phyloP scores from a whole-genome alignment of 2,329 filamentous ascomycete species.

The Pseudogymnoascus sp. region DNA sequence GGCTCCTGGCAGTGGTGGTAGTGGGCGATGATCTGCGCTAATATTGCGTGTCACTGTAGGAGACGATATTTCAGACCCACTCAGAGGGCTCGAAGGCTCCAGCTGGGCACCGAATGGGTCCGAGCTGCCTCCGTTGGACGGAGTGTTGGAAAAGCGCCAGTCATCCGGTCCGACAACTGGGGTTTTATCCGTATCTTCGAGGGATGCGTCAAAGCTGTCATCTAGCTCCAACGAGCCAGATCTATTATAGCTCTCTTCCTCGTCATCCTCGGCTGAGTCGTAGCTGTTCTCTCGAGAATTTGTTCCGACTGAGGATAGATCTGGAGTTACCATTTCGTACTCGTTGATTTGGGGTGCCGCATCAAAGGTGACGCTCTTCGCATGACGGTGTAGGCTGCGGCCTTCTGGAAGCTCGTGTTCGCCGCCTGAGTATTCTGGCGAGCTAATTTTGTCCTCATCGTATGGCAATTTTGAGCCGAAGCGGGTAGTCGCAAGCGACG shows the following conservation, averaged over 20 bases:
- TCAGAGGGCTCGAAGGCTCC: conserved; percentile 49
- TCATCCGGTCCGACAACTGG: conserved; percentile 96
- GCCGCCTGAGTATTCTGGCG: conserved; percentile 56
- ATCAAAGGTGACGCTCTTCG: conserved; percentile 97
- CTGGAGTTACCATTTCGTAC: conserved; percentile 95
- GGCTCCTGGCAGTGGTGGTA: conserved; percentile 74
- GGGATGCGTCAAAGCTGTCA: conserved; percentile 90
- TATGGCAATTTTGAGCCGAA: conserved; percentile 54
- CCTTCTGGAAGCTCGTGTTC: conserved; percentile 55
- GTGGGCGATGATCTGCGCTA: conserved; percentile 71
- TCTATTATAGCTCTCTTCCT: conserved; percentile 48
- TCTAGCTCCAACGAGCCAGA: conserved; percentile 48
- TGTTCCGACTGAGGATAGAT: conserved; percentile 83
- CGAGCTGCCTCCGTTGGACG: conserved; percentile 20
- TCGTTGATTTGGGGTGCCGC: conserved; percentile 90
- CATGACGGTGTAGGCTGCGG: conserved; percentile 66
- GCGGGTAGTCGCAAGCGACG: conserved; percentile 64
- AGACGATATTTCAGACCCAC: conserved; percentile 22
- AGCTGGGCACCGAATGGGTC: conserved; percentile 17
- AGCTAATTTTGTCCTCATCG: conserved; percentile 59
- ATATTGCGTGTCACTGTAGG: conserved; percentile 45
- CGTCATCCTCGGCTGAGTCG: conserved; percentile 70
- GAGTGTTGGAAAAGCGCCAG: conserved; percentile 68
- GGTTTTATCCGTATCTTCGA: conserved; percentile 94
- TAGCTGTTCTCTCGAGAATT: conserved; percentile 90